Percentiles rank a stretch among this genome's conserved stretches.
Evolutionary conservation across 1,284 basidiomycete genomes (phyloP).

Genomic region (Puccinia hordei): DNA sequence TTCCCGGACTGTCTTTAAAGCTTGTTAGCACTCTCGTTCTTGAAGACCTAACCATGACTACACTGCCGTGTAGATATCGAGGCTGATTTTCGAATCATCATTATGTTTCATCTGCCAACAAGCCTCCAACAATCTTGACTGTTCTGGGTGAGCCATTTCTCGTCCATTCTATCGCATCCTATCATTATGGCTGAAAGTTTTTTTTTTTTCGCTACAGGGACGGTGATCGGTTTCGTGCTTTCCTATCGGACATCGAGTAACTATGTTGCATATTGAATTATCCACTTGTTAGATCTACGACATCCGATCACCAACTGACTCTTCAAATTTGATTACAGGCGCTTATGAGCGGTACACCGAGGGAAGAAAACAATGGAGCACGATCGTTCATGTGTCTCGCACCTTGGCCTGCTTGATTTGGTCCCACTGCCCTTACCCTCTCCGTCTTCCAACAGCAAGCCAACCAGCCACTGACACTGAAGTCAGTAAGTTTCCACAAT

Average conservation of each 20-base stretch:
- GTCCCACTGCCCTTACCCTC: conserved; percentile 22
- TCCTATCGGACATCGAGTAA: conserved; percentile 49
- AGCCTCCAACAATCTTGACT: too few relatives aligned
- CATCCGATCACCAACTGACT: background rate
- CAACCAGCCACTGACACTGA: background rate
- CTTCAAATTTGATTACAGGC: background rate
- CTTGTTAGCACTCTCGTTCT: too few relatives aligned
- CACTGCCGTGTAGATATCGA: too few relatives aligned
- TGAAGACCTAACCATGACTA: too few relatives aligned
- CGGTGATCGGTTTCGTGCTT: conserved; percentile 46
- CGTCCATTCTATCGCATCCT: too few relatives aligned
- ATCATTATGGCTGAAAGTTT: background rate
- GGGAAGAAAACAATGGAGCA: conserved; percentile 41
- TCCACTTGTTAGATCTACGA: background rate
- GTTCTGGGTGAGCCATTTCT: too few relatives aligned
- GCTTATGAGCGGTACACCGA: conserved; percentile 48
- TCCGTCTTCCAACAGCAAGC: background rate
- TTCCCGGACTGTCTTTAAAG: too few relatives aligned
- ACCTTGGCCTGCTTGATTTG: conserved; percentile 30
- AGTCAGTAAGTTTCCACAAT: conserved; percentile 12
- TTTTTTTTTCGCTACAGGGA: conserved; percentile 6
- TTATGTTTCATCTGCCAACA: too few relatives aligned
- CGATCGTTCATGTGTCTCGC: conserved; percentile 29
- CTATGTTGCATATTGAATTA: background rate
- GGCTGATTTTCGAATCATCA: too few relatives aligned